These are phyloP conservation scores for Hysterium pulicare DNA, from an alignment of 2,329 filamentous ascomycete genomes.

Conservation along the genomic window DNA sequence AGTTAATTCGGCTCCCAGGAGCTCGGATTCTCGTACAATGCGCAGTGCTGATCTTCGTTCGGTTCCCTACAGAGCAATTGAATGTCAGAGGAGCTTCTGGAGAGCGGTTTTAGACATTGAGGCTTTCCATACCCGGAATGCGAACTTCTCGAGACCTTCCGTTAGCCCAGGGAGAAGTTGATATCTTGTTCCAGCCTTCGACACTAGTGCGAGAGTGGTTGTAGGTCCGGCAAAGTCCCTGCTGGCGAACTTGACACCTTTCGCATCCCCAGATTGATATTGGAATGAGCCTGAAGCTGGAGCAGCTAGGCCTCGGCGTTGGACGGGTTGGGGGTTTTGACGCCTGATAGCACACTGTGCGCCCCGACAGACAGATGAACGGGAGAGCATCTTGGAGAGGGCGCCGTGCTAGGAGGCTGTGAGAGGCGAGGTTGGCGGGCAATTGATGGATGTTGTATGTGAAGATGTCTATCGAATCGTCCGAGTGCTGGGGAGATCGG, in stretches of 20 bases:
- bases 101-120: conserved; percentile 6
- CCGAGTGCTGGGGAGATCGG: too few species aligned
- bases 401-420: conserved; percentile 35
- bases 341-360: conserved; percentile 60
- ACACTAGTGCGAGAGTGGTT: conserved; percentile 84
- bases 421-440: conserved; percentile 44
- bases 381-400: conserved; percentile 60
- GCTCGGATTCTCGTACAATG: conserved; percentile 91
- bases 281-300: conserved; percentile 72
- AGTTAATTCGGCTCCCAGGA: conserved; percentile 85
- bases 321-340: conserved; percentile 54
- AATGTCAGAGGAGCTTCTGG: conserved; percentile 22
- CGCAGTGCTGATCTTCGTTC: conserved; percentile 82
- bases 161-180: conserved; percentile 86
- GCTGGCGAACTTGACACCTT: conserved; percentile 88
- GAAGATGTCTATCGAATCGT: background rate
- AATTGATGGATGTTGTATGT: conserved; percentile 12
- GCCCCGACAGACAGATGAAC: conserved; percentile 62
- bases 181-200: conserved; percentile 92
- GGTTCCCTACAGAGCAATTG: conserved; percentile 64
- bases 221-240: conserved; percentile 86
- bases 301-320: conserved; percentile 62
- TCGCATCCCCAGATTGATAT: conserved; percentile 82
- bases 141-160: conserved; percentile 88
- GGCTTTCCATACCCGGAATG: conserved; percentile 75